These are phyloP conservation scores for Trichoderma sp. DNA, from an alignment of 2,329 filamentous ascomycete species.

Conservation along the genomic window DNA sequence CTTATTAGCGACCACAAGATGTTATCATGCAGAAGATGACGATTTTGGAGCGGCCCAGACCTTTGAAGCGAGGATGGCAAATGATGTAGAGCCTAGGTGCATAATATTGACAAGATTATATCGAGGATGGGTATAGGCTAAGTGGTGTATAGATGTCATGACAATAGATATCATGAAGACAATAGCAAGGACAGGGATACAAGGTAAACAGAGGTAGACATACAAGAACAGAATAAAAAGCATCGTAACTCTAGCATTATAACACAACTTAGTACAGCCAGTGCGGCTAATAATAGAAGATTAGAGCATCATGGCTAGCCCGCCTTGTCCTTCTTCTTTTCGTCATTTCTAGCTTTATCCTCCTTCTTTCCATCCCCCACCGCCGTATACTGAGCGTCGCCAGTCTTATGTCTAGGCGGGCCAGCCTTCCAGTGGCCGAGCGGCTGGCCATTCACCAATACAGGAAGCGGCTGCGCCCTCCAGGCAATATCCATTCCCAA, in stretches of 20 bases:
- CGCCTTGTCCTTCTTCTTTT: neutral
- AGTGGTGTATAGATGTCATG: neutral
- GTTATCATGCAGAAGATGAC: neutral
- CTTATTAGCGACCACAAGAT: neutral
- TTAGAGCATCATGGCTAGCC: neutral
- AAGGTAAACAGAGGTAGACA: neutral
- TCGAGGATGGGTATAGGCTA: neutral
- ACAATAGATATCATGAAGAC: neutral
- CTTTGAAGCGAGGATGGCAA: neutral
- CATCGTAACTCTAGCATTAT: neutral
- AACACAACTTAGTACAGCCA: neutral
- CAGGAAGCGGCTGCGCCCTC: neutral
- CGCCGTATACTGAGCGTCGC: neutral
- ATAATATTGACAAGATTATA: neutral
- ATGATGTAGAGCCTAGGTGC: neutral
- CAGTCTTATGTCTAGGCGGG: neutral
- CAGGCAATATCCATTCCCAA: neutral
- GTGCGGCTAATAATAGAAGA: neutral
- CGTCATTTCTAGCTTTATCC: neutral
- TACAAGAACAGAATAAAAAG: neutral
- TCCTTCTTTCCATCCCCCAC: neutral
- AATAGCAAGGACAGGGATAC: neutral
- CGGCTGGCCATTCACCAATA: neutral
- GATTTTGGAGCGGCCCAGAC: neutral
- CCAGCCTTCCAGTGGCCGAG: neutral